Evolutionary conservation across 129 eudicot species (phyloP).

Genomic region (Escallonia rubra): DNA sequence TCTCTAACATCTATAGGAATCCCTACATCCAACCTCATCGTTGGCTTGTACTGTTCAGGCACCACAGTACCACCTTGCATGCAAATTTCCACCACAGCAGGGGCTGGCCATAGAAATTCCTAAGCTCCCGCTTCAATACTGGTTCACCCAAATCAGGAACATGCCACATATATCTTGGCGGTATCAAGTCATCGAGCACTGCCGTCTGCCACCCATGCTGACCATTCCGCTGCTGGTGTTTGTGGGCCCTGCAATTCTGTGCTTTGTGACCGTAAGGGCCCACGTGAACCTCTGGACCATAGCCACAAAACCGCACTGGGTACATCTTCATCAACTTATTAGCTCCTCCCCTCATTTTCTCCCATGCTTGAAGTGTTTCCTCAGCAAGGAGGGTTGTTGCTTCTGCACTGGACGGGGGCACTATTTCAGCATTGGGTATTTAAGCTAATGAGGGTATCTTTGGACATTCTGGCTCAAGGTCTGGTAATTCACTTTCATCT

Average conservation of each 20-base stretch:
- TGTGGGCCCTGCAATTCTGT: slow-evolving; percentile 88
- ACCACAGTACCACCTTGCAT: slow-evolving; percentile 86
- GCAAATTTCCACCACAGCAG: slow-evolving; percentile 88
- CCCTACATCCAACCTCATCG: slow-evolving; percentile 95
- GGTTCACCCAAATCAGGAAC: slow-evolving; percentile 74
- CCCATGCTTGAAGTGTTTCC: slow-evolving; percentile 87
- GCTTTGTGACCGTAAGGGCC: slow-evolving; percentile 94
- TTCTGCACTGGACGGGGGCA: slow-evolving; percentile 41
- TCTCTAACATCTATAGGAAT: slow-evolving; percentile 71
- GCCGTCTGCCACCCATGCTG: slow-evolving; percentile 99
- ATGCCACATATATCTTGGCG: slow-evolving; percentile 95
- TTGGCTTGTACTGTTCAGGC: slow-evolving; percentile 83
- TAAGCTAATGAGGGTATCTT: slow-evolving; percentile 39
- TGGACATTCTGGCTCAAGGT: slow-evolving; percentile 52
- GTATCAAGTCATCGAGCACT: slow-evolving; percentile 80
- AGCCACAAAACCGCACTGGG: slow-evolving; percentile 92
- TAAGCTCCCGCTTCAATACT: slow-evolving; percentile 57
- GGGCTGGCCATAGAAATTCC: slow-evolving; percentile 95
- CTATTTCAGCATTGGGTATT: slow-evolving; percentile 44
- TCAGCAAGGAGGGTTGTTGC: slow-evolving; percentile 62
- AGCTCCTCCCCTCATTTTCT: slow-evolving; percentile 84
- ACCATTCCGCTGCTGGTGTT: slow-evolving; percentile 98
- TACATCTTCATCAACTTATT: slow-evolving; percentile 80
- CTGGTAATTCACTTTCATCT: slow-evolving; percentile 89
- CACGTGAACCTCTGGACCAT: slow-evolving; percentile 92